phyloP scores from a whole-genome alignment of 345 rosid genomes.

The Carallia brachiata region DNA sequence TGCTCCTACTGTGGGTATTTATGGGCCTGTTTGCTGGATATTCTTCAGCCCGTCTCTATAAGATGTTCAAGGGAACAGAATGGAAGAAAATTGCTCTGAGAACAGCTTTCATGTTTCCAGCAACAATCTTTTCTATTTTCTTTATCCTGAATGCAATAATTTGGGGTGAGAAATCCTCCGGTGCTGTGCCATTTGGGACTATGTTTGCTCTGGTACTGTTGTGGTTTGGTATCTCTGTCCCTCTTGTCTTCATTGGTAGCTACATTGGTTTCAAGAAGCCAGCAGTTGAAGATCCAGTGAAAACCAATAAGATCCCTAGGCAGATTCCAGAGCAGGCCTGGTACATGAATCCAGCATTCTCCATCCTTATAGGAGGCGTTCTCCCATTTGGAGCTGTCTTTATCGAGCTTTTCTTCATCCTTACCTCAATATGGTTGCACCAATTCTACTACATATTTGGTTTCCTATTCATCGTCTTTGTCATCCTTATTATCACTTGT shows the following conservation, averaged over 20 bases:
- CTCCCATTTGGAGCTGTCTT: conserved; percentile 96
- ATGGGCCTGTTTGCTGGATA: conserved; percentile 92
- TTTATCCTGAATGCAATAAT: conserved; percentile 78
- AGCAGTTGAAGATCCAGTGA: conserved; percentile 73
- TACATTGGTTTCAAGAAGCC: conserved; percentile 76
- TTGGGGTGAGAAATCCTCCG: conserved; percentile 94
- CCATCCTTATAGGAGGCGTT: conserved; percentile 81
- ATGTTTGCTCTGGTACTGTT: conserved; percentile 78
- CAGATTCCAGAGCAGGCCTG: conserved; percentile 80
- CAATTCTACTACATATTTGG: conserved; percentile 95
- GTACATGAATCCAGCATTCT: conserved; percentile 85
- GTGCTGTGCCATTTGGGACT: conserved; percentile 93
- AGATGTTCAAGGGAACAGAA: conserved; percentile 77
- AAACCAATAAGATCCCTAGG: conserved; percentile 86
- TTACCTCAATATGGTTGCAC: conserved; percentile 85
- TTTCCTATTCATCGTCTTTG: conserved; percentile 80
- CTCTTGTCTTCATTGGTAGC: conserved; percentile 72
- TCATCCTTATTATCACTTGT: conserved; percentile 73
- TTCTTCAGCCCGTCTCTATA: conserved; percentile 70
- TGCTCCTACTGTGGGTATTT: conserved; percentile 90
- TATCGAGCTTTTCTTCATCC: conserved; percentile 90
- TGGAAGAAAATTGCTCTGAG: conserved; percentile 80
- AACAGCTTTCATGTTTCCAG: conserved; percentile 80
- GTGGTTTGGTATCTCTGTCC: conserved; percentile 95
- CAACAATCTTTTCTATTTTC: conserved; percentile 55